Evolutionary conservation across 257 asterid species (phyloP), one percentile per base, ranked within the genome.

Genomic region (Solanum chilense): DNA sequence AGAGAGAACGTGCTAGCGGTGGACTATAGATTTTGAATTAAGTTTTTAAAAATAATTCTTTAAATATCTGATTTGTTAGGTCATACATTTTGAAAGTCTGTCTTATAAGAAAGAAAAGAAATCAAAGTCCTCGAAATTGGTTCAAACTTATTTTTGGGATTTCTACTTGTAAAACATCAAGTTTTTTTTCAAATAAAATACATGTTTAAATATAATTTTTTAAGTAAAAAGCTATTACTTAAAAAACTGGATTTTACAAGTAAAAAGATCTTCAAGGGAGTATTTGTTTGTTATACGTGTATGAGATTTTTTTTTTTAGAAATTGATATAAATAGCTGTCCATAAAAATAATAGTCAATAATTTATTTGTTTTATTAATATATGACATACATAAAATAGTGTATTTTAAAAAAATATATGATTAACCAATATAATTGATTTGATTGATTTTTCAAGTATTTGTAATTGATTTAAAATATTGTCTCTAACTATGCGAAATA

Each of bases 21-120:
- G 25, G 29, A 60, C 14, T 1, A 4, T 62, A 5, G 7, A 49
- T 49, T 49, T 49, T 49, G 20, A 7, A 13, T 13, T 5, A 31
- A 5, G 3, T 2, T 49, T 15, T 49, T 37, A 0, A 37, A 37
- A 37, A 6, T 1, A 1, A 1, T 7, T 37, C 1, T 6, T 49
- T 49, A 62, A 62, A 62, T n/a, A 62, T n/a, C 0, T 31, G 33
- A 31, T 31, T 31, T 62, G 3, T n/a, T 23, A 5, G 70, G 1
- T 10, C 15, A 62, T 62, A 62, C 0, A 62, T 62, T 62, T 64
- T 64, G 33, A 64, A 64, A 2, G 5, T n/a, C 0, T n/a, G 7
- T 1, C 33, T n/a, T 62, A 20, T 7, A 20, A 56, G 4, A 31
- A 31, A 3, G 29, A 23, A 60, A 10, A 16, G 23, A 23, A 21